Evolutionary conservation across 352 stramenopile genomes (phyloP).

Genomic region (Globisporangium ultimum): DNA sequence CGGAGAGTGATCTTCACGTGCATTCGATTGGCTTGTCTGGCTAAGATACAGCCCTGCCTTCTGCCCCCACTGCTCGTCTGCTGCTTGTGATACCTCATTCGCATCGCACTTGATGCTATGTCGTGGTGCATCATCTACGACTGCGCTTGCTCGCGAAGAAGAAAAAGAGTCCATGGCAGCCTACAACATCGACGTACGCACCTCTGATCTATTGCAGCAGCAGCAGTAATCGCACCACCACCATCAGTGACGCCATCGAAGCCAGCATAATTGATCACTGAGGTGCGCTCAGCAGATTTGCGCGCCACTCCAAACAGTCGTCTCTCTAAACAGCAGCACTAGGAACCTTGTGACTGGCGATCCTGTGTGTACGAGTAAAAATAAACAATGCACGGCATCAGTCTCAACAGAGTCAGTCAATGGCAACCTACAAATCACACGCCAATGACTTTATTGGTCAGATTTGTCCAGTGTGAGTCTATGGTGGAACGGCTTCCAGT

Average conservation of each 20-base stretch:
- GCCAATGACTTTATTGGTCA: neutral
- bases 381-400: neutral
- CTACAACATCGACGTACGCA: neutral
- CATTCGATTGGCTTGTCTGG: neutral
- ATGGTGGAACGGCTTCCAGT: conserved; percentile 9
- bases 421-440: neutral
- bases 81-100: too few species aligned
- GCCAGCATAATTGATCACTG: too few species aligned
- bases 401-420: neutral
- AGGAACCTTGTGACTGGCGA: neutral
- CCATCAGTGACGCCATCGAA: neutral
- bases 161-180: too few species aligned
- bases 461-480: conserved; percentile 9
- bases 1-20: neutral
- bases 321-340: neutral
- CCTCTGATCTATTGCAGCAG: neutral
- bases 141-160: too few species aligned
- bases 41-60: neutral
- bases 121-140: neutral
- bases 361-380: neutral
- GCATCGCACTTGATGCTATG: too few species aligned
- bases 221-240: neutral
- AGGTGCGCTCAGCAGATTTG: neutral
- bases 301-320: conserved; percentile 8
- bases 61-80: too few species aligned